These are phyloP conservation scores for Asterochloris sp. DNA, from an alignment of 139 green algal genomes.

Conservation along the genomic window DNA sequence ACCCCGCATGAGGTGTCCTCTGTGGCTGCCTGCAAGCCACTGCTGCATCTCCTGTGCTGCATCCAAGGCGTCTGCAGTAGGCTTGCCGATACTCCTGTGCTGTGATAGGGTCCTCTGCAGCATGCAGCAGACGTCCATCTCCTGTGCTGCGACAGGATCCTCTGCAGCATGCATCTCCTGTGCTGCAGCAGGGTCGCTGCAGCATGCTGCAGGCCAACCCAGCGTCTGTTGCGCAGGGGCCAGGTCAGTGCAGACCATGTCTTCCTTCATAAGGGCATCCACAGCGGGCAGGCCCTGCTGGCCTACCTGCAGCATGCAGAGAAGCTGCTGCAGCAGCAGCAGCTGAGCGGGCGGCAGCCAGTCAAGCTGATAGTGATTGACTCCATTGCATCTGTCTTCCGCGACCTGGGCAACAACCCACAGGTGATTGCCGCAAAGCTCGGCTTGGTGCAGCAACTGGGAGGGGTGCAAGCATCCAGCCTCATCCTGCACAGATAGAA, in stretches of 20 bases:
- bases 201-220: background rate
- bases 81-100: background rate
- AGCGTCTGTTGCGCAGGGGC: constrained; percentile 2
- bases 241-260: constrained; percentile 34
- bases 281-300: constrained; percentile 36
- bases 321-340: constrained; percentile 2
- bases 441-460: background rate
- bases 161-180: background rate
- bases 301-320: constrained; percentile 27
- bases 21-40: background rate
- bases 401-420: background rate
- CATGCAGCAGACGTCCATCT: background rate
- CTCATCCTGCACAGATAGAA: no score
- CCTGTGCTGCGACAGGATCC: background rate
- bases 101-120: background rate
- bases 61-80: background rate
- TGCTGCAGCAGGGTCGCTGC: no score
- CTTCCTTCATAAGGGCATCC: constrained; percentile 44
- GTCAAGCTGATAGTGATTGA: constrained; percentile 70
- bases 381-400: constrained; percentile 62
- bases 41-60: background rate
- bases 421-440: background rate
- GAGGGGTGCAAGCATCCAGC: no score
- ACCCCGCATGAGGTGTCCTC: no score
- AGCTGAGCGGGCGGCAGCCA: background rate